Evolutionary conservation across 257 asterid genomes (phyloP).

Genomic region (Penstemon davidsonii): DNA sequence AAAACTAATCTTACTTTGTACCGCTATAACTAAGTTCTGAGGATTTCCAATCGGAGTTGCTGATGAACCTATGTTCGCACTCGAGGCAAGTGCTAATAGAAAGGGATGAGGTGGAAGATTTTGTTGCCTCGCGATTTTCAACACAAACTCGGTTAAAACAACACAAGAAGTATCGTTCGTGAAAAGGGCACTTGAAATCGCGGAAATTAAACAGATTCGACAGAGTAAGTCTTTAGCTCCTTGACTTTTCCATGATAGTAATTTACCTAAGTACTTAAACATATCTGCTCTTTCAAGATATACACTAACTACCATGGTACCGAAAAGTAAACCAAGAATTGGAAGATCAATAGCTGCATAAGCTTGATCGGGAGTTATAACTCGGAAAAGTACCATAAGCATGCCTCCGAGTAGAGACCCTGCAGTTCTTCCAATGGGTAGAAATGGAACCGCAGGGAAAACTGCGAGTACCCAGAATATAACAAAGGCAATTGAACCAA

Average conservation of each 20-base stretch:
- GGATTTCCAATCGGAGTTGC: conserved; percentile 97
- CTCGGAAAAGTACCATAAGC: conserved; percentile 84
- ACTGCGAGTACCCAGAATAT: conserved; percentile 88
- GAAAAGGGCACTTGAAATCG: conserved; percentile 83
- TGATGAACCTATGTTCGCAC: conserved; percentile 88
- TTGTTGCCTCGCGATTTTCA: conserved; percentile 78
- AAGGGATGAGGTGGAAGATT: conserved; percentile 93
- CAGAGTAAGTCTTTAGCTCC: conserved; percentile 86
- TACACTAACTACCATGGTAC: conserved; percentile 92
- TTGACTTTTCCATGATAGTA: conserved; percentile 67
- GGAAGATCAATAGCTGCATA: conserved; percentile 89
- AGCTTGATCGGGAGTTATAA: conserved; percentile 83
- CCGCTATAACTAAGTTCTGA: conserved; percentile 85
- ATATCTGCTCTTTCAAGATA: conserved; percentile 89
- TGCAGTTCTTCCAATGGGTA: conserved; percentile 90
- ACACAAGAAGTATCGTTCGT: conserved; percentile 91
- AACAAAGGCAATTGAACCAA: conserved; percentile 84
- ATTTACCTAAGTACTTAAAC: conserved; percentile 77
- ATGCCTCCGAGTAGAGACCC: conserved; percentile 92
- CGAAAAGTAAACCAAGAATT: conserved; percentile 83
- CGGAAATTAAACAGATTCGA: conserved; percentile 73
- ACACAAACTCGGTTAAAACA: conserved; percentile 78
- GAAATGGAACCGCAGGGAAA: conserved; percentile 86
- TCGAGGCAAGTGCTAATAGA: conserved; percentile 81
- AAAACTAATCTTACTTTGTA: conserved; percentile 65